phyloP scores from a whole-genome alignment of 2,329 filamentous ascomycete genomes.

The Aspergillus fructus region DNA sequence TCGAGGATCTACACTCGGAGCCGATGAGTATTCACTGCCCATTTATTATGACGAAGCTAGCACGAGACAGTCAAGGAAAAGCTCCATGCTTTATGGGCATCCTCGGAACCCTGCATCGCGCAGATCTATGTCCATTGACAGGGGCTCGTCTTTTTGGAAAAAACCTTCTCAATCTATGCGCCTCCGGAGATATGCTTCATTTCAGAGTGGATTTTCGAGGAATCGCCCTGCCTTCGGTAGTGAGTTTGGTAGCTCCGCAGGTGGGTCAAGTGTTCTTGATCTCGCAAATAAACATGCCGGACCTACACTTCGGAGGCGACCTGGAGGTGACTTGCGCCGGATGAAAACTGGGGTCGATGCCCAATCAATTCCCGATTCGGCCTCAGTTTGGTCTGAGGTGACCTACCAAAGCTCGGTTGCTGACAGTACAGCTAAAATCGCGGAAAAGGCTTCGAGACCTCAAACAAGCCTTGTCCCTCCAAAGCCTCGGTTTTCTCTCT shows the following conservation, averaged over 20 bases:
- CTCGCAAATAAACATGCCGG: constrained; percentile 22
- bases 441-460: constrained; percentile 23
- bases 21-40: constrained; percentile 29
- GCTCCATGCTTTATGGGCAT: constrained; percentile 16
- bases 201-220: constrained; percentile 42
- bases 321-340: constrained; percentile 72
- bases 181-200: constrained; percentile 47
- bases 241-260: constrained; percentile 20
- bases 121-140: constrained; percentile 30
- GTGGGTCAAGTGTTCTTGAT: constrained; percentile 14
- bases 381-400: constrained; percentile 37
- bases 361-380: constrained; percentile 42
- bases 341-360: constrained; percentile 65
- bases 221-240: constrained; percentile 28
- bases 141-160: constrained; percentile 24
- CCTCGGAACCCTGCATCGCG: constrained; percentile 20
- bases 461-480: constrained; percentile 29
- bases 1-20: constrained; percentile 21
- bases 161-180: constrained; percentile 33
- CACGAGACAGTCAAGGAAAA: constrained; percentile 10
- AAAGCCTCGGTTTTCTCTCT: constrained; percentile 41
- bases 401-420: constrained; percentile 33
- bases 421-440: constrained; percentile 18
- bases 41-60: constrained; percentile 29
- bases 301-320: constrained; percentile 67